These are phyloP conservation scores for Tolypocladium sp. DNA, from an alignment of 2,329 filamentous ascomycete species.

Conservation along the genomic window DNA sequence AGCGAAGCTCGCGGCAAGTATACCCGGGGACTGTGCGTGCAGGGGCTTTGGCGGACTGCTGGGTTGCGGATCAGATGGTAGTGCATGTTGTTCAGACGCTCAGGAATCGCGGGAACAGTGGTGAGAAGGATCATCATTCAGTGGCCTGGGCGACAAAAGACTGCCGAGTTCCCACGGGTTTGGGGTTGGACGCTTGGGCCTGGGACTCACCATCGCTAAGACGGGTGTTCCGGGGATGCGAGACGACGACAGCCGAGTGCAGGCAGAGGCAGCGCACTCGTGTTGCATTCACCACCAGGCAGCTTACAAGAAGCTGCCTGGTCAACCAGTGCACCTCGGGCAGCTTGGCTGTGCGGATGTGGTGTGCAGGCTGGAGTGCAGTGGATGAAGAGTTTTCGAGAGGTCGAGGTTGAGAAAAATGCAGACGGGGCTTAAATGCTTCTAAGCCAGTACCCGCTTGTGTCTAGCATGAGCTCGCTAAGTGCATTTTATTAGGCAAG, in stretches of 20 bases:
- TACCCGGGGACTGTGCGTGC: background rate
- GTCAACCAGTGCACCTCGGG: background rate
- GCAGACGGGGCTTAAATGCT: background rate
- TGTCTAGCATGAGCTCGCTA: background rate
- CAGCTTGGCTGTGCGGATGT: background rate
- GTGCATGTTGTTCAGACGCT: slow-evolving; percentile 63
- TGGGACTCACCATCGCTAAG: background rate
- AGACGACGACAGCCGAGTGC: background rate
- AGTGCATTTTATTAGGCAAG: background rate
- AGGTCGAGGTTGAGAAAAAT: background rate
- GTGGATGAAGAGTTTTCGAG: background rate
- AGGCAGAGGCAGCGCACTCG: background rate
- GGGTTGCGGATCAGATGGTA: slow-evolving; percentile 55
- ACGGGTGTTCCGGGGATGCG: background rate
- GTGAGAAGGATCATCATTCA: slow-evolving; percentile 45
- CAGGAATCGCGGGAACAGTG: slow-evolving; percentile 54
- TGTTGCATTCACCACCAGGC: background rate
- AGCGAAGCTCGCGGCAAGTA: background rate
- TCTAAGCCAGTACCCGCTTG: background rate
- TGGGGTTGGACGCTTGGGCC: background rate
- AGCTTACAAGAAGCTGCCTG: background rate
- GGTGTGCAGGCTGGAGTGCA: background rate
- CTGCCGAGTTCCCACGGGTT: background rate
- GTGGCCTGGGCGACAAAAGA: background rate
- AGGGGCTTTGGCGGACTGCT: background rate